Evolutionary conservation across 208 protist genomes (phyloP).

Genomic region (Leishmania aethiopica): DNA sequence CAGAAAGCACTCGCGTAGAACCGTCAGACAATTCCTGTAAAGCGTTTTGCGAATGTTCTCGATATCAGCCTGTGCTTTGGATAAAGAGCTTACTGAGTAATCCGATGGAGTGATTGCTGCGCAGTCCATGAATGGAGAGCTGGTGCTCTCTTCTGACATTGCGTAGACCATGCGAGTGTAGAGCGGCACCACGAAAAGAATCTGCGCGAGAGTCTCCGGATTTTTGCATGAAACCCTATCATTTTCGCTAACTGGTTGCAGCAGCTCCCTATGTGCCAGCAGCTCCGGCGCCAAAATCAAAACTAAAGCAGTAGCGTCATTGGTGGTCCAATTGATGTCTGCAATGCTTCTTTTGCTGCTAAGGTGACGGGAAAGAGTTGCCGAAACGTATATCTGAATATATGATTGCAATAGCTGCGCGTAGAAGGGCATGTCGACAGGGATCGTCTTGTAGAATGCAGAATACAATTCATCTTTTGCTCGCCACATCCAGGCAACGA

Average conservation of each 20-base stretch:
- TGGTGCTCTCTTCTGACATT: slow-evolving; percentile 12
- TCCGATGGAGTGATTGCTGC: slow-evolving; percentile 8
- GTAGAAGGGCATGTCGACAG: slow-evolving; percentile 33
- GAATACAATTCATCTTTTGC: not conserved
- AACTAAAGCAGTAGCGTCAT: slow-evolving; percentile 38
- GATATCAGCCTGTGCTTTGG: slow-evolving; percentile 44
- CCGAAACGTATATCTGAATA: slow-evolving; percentile 32
- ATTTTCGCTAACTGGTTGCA: slow-evolving; percentile 16
- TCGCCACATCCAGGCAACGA: slow-evolving; percentile 4
- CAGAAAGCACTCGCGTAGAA: slow-evolving; percentile 59
- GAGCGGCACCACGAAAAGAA: slow-evolving; percentile 29
- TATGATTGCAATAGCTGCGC: slow-evolving; percentile 32
- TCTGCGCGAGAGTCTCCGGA: slow-evolving; percentile 20
- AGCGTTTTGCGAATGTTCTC: slow-evolving; percentile 47
- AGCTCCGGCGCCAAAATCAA: slow-evolving; percentile 41
- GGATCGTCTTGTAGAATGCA: slow-evolving; percentile 13
- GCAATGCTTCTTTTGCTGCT: slow-evolving; percentile 24
- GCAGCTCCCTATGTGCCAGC: slow-evolving; percentile 21
- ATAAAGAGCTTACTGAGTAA: slow-evolving; percentile 15
- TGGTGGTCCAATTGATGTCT: slow-evolving; percentile 50
- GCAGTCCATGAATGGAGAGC: slow-evolving; percentile 5
- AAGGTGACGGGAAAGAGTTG: slow-evolving; percentile 25
- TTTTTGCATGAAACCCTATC: slow-evolving; percentile 20
- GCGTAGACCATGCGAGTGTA: slow-evolving; percentile 35
- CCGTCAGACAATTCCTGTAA: slow-evolving; percentile 66